Evolutionary conservation across 2,329 filamentous ascomycete species (phyloP), one percentile per base, ranked within the genome.

Genomic region (Aureobasidium sp.): DNA sequence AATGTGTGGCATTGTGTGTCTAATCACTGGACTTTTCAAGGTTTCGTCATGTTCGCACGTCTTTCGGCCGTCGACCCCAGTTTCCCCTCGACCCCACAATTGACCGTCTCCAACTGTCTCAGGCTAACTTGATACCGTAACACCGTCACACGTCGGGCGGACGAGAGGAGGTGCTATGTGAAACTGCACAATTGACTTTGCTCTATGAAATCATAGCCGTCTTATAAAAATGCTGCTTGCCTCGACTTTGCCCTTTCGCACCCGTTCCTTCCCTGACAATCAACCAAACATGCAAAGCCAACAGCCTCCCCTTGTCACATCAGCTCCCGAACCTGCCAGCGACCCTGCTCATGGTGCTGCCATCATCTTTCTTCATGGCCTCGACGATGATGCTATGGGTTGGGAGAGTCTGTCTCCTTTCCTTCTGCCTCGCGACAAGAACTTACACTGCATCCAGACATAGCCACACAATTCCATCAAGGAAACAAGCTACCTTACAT

Each of bases 1-100:
- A 68, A 97, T 90, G 68, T 89, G 87, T 66, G 83, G 83, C 80
- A 64, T 64, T 19, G 23, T 31, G 40, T 25, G 45, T 50, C 17
- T 37, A n/a, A 27, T n/a, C 6, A 29, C 5, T n/a, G 47, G 23
- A 3, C 15, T 5, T 6, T 19, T 13, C 15, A 38, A 45, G 38
- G 15, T 21, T 55, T 55, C n/a, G 17, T 35, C 35, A 54, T 54
- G 25, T 23, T 38, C 33, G 33, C 19, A 29, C 23, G n/a, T 31
- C 21, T 43, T n/a, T 42, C 51, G 51, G 25, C 35, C 1, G 6
- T 11, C 13, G 2, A 21, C 35, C 38, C 38, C 37, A 7, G 37
- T 35, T 29, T 29, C 27, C 27, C 27, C 19, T 57, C 7, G 38
- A 31, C 53, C 53, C 53, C 53, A 57, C 53, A 57, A 5, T 54